Percentiles rank a stretch among this genome's conserved stretches.
These are phyloP conservation scores for Saccharata proteae DNA, from an alignment of 2,329 filamentous ascomycete species.

Conservation along the genomic window DNA sequence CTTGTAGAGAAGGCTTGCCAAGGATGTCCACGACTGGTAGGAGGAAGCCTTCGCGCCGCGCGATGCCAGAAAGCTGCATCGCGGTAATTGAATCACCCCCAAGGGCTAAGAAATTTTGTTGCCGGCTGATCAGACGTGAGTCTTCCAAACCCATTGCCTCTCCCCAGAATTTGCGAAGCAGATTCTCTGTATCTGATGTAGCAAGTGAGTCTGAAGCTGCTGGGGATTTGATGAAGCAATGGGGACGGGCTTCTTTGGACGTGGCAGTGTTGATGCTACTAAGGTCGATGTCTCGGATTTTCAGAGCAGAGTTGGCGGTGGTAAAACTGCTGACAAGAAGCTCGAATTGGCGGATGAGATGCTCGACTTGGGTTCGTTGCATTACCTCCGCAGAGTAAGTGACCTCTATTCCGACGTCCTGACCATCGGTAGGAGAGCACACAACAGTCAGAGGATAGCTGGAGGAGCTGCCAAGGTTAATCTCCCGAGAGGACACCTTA, in stretches of 20 bases:
- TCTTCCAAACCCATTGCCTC: constrained; percentile 5
- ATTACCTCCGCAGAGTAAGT: background rate
- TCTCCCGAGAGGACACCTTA: background rate
- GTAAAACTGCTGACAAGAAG: background rate
- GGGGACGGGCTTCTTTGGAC: no score
- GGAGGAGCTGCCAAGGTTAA: background rate
- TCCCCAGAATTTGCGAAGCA: constrained; percentile 3
- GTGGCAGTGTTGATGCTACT: no score
- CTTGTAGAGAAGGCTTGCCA: background rate
- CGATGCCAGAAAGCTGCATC: constrained; percentile 15
- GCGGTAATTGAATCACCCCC: constrained; percentile 25
- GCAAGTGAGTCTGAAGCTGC: no score
- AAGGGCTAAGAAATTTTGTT: constrained; percentile 18
- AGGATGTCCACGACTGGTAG: constrained; percentile 1
- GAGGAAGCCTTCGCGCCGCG: background rate
- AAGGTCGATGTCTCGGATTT: no score
- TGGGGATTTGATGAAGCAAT: no score
- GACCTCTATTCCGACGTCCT: background rate
- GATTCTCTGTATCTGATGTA: no score
- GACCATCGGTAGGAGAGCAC: background rate
- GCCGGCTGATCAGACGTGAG: constrained; percentile 2
- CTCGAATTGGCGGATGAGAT: background rate
- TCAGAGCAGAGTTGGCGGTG: background rate
- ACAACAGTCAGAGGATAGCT: constrained; percentile 3
- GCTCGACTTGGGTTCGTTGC: background rate